A percentile compares a stretch with the other conserved stretches of the same genome.
phyloP scores from a whole-genome alignment of 2,329 filamentous ascomycete genomes.

The Fusarium humuli region DNA sequence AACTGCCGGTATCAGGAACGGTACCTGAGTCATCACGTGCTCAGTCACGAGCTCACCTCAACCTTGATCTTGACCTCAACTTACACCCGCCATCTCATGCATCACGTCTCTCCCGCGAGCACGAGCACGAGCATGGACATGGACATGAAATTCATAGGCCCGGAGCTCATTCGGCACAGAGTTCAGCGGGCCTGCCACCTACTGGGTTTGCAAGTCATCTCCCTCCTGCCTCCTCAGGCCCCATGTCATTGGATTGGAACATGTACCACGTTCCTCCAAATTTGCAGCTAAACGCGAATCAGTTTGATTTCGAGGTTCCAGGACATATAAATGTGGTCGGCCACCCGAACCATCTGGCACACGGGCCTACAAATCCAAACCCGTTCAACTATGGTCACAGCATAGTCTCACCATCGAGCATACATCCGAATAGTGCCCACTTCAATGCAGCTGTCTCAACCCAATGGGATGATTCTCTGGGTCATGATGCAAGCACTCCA shows the following conservation, averaged over 20 bases:
- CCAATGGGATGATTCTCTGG: slow-evolving; percentile 42
- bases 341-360: slow-evolving; percentile 37
- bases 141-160: slow-evolving; percentile 6
- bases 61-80: slow-evolving; percentile 38
- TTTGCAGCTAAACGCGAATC: slow-evolving; percentile 32
- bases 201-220: slow-evolving; percentile 32
- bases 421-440: slow-evolving; percentile 36
- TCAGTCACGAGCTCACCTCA: slow-evolving; percentile 35
- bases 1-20: slow-evolving; percentile 27
- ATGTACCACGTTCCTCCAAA: slow-evolving; percentile 37
- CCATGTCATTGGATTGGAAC: slow-evolving; percentile 43
- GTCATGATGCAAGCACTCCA: slow-evolving; percentile 41
- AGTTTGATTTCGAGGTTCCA: slow-evolving; percentile 43
- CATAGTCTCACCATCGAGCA: slow-evolving; percentile 43
- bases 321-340: slow-evolving; percentile 33
- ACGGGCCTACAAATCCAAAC: slow-evolving; percentile 28
- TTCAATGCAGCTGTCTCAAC: slow-evolving; percentile 30
- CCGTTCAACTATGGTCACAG: slow-evolving; percentile 36
- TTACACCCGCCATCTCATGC: slow-evolving; percentile 35
- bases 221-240: slow-evolving; percentile 19
- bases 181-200: slow-evolving; percentile 22
- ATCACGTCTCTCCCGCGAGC: slow-evolving; percentile 18
- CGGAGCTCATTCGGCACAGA: slow-evolving; percentile 30
- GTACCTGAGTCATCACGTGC: slow-evolving; percentile 36
- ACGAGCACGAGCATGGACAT: slow-evolving; percentile 4